Evolutionary conservation across 257 asterid species (phyloP), one percentile per base, ranked within the genome.

Genomic region (Fraxinus excelsior): DNA sequence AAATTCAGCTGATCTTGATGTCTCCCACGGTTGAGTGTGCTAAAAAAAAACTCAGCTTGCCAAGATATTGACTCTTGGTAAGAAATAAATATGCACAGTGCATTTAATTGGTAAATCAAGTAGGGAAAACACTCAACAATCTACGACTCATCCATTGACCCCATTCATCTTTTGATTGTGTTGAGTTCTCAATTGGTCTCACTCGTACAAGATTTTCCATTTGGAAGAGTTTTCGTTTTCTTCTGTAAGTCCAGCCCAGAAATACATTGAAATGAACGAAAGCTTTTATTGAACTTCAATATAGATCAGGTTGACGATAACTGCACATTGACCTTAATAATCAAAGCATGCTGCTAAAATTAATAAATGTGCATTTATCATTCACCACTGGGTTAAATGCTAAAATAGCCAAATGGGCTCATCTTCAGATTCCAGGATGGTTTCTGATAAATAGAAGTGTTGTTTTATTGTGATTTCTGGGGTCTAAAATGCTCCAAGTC

Each of bases 271-370:
- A 53, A 53, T 53, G 64, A 53, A 53, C 7, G 4, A 53, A 53
- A 5, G 26, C 64, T 21, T 40, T 40, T 40, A 40, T 40, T 10
- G 10, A 40, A 53, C 25, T 19, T 53, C n/a, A 6, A 18, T 18
- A 18, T 53, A 14, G 53, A 53, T n/a, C 12, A n/a, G 68, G 90
- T 64, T 16, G 99, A 83, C n/a, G 97, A 96, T 56, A 94, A 91
- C 99, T 94, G 84, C 67, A 68, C 67, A 60, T 53, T 53, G 25
- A 42, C 71, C 67, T 13, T 26, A 42, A 46, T 46, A 46, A 53
- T 18, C 49, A 21, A 19, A 44, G 31, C 62, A 53, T 53, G 62
- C 62, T 19, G 62, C 62, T 19, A n/a, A n/a, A 0, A n/a, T n/a
- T 18, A 53, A 53, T 53, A 53, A 53, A 53, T 19, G 26, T n/a